Percentiles rank a stretch among this genome's conserved stretches.
Conservation (phyloP, 352 stramenopile species). For the Pythium monospermum region DNA sequence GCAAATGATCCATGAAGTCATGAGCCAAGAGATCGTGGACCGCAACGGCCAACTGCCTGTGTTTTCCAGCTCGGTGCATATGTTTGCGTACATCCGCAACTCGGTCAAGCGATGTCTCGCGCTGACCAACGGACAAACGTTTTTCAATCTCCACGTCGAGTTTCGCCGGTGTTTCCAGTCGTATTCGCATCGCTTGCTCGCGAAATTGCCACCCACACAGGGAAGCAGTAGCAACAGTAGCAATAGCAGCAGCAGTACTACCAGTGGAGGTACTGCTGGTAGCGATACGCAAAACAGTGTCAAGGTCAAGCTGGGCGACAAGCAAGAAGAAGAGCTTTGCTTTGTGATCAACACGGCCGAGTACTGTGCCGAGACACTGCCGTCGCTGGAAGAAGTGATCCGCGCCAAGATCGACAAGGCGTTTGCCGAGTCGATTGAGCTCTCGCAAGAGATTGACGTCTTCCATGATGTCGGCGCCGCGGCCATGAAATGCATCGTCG, state of each 20-base stretch:
- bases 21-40: conserved; percentile 92
- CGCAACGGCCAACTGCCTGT: conserved; percentile 93
- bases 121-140: conserved; percentile 96
- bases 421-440: conserved; percentile 91
- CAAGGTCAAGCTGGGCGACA: conserved; percentile 70
- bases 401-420: conserved; percentile 92
- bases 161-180: conserved; percentile 84
- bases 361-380: conserved; percentile 96
- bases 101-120: conserved; percentile 96
- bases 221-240: conserved; percentile 2
- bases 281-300: conserved; percentile 3
- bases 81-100: conserved; percentile 99
- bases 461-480: conserved; percentile 95
- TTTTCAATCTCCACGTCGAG: conserved; percentile 95
- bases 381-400: conserved; percentile 96
- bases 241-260: conserved; percentile 6
- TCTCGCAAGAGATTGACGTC: conserved; percentile 91
- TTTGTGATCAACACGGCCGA: conserved; percentile 98
- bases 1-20: conserved; percentile 88
- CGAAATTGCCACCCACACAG: conserved; percentile 49
- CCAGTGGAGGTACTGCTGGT: background rate
- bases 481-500: conserved; percentile 94
- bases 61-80: conserved; percentile 95
- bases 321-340: conserved; percentile 94
- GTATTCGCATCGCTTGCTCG: conserved; percentile 74